Evolutionary conservation across 2,329 filamentous ascomycete genomes (phyloP), one percentile per base, ranked within the genome.

Genomic region (Penicillium sclerotiorum): DNA sequence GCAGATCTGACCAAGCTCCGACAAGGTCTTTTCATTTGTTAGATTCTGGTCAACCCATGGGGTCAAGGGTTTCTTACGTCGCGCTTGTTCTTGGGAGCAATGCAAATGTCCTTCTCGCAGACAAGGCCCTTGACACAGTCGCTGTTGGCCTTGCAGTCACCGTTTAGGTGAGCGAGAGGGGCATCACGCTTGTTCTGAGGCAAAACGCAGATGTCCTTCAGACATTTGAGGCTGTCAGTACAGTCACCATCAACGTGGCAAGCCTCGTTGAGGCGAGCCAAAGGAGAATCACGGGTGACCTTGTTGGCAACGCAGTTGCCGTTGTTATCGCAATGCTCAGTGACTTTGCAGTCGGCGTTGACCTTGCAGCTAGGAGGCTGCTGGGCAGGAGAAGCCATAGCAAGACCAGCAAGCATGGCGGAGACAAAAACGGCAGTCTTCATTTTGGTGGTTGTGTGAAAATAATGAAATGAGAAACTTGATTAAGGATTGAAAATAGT

Each of bases 391-490:
- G 47, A 49, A 30, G 47, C 47, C 40, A 49, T 28, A 25, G 47
- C 35, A 25, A 45, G 47, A 27, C 47, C 33, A 30, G 41, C 41
- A 40, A 49, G 40, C 30, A 49, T 33, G 35, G 47, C 41, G 9
- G 47, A 49, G 23, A 49, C n/a, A 45, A 49, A 21, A n/a, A 49
- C 32, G 8, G 40, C 30, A 25, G 41, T 20, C 47, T 49, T 49
- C 47, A 49, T 49, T 23, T 35, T 49, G 40, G 18, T 23, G 17
- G 22, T 27, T 20, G 13, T 9, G 18, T n/a, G 27, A 20, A 23
- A 22, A 21, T 27, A 41, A 18, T 20, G 15, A 41, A 41, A 28
- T 18, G 39, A 39, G 13, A 28, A 41, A 22, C 35, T n/a, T n/a
- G n/a, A n/a, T n/a, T n/a, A 49, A 21, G 23, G 27, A 44, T 38